Conservation (phyloP, 169 alveolate species). For the Babesia ovata region DNA sequence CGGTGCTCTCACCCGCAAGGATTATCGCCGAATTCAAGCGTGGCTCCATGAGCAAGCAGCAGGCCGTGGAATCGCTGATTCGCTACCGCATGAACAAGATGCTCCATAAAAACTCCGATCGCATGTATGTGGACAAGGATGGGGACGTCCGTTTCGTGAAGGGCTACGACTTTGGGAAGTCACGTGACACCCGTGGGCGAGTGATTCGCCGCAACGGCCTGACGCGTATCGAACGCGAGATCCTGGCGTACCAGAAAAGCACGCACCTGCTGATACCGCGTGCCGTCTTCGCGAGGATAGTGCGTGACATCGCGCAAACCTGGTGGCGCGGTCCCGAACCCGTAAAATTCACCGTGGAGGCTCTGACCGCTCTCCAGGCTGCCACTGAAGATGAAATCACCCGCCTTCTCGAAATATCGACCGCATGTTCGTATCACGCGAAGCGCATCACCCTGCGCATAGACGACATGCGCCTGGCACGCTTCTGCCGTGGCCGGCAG, state of each 20-base stretch:
- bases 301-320: conserved; percentile 66
- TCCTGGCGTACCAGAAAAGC: conserved; percentile 66
- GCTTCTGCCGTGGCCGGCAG: conserved; percentile 72
- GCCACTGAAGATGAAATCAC: conserved; percentile 73
- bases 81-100: conserved; percentile 54
- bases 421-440: conserved; percentile 69
- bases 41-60: conserved; percentile 48
- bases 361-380: conserved; percentile 67
- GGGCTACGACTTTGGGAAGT: conserved; percentile 61
- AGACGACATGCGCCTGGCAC: conserved; percentile 71
- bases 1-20: conserved; percentile 52
- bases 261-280: conserved; percentile 70
- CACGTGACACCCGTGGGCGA: conserved; percentile 43
- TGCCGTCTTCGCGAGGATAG: conserved; percentile 65
- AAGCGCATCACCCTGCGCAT: conserved; percentile 65
- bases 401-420: conserved; percentile 59
- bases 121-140: conserved; percentile 64
- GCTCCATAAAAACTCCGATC: conserved; percentile 55
- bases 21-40: conserved; percentile 46
- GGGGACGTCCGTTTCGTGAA: conserved; percentile 65
- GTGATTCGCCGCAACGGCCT: conserved; percentile 37
- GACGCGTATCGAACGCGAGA: conserved; percentile 70
- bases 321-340: conserved; percentile 68
- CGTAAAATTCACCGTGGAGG: conserved; percentile 70
- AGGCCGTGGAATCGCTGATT: conserved; percentile 62